Evolutionary conservation across 2,329 filamentous ascomycete species (phyloP).

Genomic region (Cordyceps militaris): DNA sequence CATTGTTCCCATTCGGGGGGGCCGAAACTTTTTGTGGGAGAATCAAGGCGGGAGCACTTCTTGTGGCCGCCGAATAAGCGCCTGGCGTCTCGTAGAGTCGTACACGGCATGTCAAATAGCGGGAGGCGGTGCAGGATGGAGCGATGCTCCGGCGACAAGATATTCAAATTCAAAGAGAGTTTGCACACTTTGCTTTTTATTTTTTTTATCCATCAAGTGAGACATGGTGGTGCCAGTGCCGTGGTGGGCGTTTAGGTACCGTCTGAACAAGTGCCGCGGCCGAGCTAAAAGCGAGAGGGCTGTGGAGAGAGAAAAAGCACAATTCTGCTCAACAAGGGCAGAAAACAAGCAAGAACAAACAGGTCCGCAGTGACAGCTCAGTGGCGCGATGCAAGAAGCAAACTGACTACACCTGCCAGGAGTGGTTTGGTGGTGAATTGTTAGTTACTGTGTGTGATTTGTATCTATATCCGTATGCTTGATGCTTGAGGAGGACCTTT

Average conservation of each 20-base stretch:
- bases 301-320: not conserved
- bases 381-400: not conserved
- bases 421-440: not conserved
- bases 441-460: no score
- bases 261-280: not conserved
- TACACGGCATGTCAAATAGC: no score
- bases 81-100: not conserved
- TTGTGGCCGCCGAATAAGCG: no score
- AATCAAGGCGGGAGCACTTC: not conserved
- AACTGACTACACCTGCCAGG: not conserved
- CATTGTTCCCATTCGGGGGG: not conserved
- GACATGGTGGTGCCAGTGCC: conserved; percentile 6
- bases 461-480: no score
- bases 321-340: not conserved
- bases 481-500: no score
- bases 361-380: not conserved
- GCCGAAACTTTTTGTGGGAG: not conserved
- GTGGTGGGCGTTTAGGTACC: not conserved
- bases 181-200: not conserved
- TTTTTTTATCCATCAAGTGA: not conserved
- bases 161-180: not conserved
- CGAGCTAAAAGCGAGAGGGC: not conserved
- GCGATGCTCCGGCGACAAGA: no score
- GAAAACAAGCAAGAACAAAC: not conserved
- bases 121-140: no score